Base-by-base conservation (phyloP, 1,284 basidiomycete genomes). In the Cryptococcus wingfieldii region DNA sequence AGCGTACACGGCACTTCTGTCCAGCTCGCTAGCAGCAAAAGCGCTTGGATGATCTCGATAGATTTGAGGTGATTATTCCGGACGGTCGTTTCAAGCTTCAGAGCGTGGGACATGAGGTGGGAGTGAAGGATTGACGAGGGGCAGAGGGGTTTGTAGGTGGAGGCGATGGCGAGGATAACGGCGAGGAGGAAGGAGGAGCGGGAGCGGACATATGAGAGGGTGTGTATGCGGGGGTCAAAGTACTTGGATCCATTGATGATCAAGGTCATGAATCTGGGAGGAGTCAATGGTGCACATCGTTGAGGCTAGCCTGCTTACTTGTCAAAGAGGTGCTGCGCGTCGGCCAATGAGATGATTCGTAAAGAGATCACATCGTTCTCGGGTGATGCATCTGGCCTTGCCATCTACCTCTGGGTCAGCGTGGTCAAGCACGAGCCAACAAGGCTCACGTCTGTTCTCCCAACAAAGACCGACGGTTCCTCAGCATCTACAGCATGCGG, bases 141-240 rank as follows among this genome's bases (percentile, higher is more conserved):
- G 31, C 54, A 57, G 7, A 64, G 16, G 8, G 48, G 12, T 6
- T 18, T 61, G 55, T 54, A 61, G 9, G 56, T 56, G 47, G 50
- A 54, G 3, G 59, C 51, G 34, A 58, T 53, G 12, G 59, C 53
- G 2, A 64, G 53, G 28, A 64, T 59, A 23, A 56, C 57, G 27
- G 55, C 56, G 6, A 64, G 42, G 8, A 64, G 55, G 48, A 64
- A 64, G 2, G 62, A 61, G 25, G 53, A 56, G 10, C 57, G 44
- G 3, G 52, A 43, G n/a, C 62, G 54, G 46, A 64, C 28, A 34
- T 48, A 59, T 4, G 51, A 19, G 2, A 64, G 49, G 3, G 62
- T 61, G 45, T 64, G 59, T 8, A 64, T 34, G 16, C 58, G 56
- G n/a, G 59, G 62, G 41, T 64, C 62, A 44, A 64, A 54, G 41